These are phyloP conservation scores for Kingdonia uniflora DNA, from an alignment of 164 flowering plant species.

Conservation along the genomic window DNA sequence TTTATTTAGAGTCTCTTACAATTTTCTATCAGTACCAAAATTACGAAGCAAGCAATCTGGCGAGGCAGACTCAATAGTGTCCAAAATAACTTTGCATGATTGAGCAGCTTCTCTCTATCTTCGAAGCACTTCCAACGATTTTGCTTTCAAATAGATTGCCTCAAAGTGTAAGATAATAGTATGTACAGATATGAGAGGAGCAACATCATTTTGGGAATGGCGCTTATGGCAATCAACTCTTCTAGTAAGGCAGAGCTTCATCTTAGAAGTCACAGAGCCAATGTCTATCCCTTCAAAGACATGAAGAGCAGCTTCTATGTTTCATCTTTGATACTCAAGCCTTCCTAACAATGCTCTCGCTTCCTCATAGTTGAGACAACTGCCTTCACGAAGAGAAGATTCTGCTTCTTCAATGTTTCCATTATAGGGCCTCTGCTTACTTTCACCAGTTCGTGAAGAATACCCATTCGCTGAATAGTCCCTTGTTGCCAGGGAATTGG, in stretches of 20 bases:
- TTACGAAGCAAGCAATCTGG: slow-evolving; percentile 71
- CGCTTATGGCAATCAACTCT: slow-evolving; percentile 44
- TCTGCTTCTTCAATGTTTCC: slow-evolving; percentile 93
- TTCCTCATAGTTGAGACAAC: slow-evolving; percentile 83
- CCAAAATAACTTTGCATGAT: slow-evolving; percentile 72
- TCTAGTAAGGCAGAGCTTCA: slow-evolving; percentile 48
- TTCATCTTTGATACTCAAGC: slow-evolving; percentile 84
- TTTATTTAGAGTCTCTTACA: slow-evolving; percentile 62
- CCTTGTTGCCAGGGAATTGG: slow-evolving; percentile 73
- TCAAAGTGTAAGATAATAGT: slow-evolving; percentile 78
- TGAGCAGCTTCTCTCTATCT: slow-evolving; percentile 62
- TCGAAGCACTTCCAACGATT: slow-evolving; percentile 63
- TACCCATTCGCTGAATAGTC: slow-evolving; percentile 71
- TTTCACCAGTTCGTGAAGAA: slow-evolving; percentile 57
- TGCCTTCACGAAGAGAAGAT: slow-evolving; percentile 79
- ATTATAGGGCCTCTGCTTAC: slow-evolving; percentile 42
- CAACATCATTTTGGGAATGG: slow-evolving; percentile 43
- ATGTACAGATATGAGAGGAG: slow-evolving; percentile 72
- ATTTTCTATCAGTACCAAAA: slow-evolving; percentile 47
- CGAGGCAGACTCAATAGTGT: slow-evolving; percentile 72
- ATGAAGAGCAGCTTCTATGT: slow-evolving; percentile 76
- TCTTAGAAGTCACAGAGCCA: slow-evolving; percentile 55
- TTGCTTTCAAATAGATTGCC: slow-evolving; percentile 80
- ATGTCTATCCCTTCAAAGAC: slow-evolving; percentile 93
- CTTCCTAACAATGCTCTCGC: slow-evolving; percentile 91